Evolutionary conservation across 2,329 filamentous ascomycete genomes (phyloP), one percentile per base, ranked within the genome.

Genomic region (Triangularia setosa): DNA sequence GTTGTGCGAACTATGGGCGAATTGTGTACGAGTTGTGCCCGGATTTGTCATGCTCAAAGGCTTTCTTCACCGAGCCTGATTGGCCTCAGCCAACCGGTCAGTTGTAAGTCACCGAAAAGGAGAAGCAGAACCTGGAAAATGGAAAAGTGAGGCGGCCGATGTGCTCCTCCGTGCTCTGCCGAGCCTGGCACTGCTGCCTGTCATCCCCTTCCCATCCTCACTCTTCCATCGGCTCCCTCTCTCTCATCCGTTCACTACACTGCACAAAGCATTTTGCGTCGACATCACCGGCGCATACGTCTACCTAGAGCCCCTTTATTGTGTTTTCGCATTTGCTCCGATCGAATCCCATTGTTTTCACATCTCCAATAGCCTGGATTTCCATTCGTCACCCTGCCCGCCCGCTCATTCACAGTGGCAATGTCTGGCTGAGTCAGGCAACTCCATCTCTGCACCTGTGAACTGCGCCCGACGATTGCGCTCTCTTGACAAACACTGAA

Each of bases 141-240:
- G 52, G 52, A n/a, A 55, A 55, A 55, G 52, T 55, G 52, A 55
- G 52, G 52, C 52, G 52, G 24, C 21, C 52, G 52, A 25, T 55
- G 40, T 48, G 18, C n/a, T 21, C 40, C 27, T n/a, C 40, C 7
- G 40, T 21, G n/a, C n/a, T 48, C 40, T 48, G 40, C 40, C 40
- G 21, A 48, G 40, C n/a, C n/a, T 21, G 40, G 40, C 40, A 21
- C 40, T 48, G 40, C 40, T 48, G 40, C 40, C 40, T 48, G 40
- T 23, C 40, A 40, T 9, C 40, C n/a, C 40, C n/a, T 48, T 21
- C 40, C 40, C 18, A 48, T 48, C 8, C n/a, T 48, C 40, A 21
- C n/a, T 21, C 18, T 21, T n/a, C n/a, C n/a, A 9, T 48, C 40
- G 40, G 40, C 40, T 48, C 40, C 40, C 40, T 48, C 40, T 48